Evolutionary conservation across 2,329 filamentous ascomycete genomes (phyloP), one percentile per base, ranked within the genome.

Genomic region (Dactylonectria estremocensis): DNA sequence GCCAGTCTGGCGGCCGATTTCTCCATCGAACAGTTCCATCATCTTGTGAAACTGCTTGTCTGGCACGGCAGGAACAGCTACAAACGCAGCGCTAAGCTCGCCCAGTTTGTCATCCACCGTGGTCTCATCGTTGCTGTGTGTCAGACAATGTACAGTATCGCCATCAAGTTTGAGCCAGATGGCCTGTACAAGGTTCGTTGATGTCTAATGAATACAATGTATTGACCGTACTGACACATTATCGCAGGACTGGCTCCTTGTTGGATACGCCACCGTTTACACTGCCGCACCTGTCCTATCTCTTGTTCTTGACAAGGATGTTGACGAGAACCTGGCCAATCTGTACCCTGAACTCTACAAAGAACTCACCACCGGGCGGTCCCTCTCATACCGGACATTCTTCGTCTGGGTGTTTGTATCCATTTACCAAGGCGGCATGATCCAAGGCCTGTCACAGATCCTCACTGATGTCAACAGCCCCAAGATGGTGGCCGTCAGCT

Each of bases 21-120:
- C 81, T 96, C 93, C 66, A 97, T 99, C 74, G 94, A 95, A 67
- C 95, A 98, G 76, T 99, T 99, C 82, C 93, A 91, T 77, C 95
- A 99, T 79, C 84, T 99, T 20, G 97, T 95, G 56, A 99, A 98
- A 81, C 88, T 99, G 1, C 89, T 99, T n/a, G 95, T 99, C 43
- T 99, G 97, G 96, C 97, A 99, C 79, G 96, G 96, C 1, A 91
- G 97, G 35, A 99, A 99, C 83, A 95, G 92, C 74, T 99, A 99
- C 86, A 98, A 98, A 82, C 90, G 97, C 52, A 94, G 91, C 66
- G 96, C 96, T 31, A 99, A 99, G 83, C 89, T 99, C 24, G 95
- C 94, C 1, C 97, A 98, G 80, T 99, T 99, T 81, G 95, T 99
- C 76, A 99, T 99, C 76, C 97, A 99, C 79, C 93, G 96, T 76